Evolutionary conservation across 176 grass and related monocot species (phyloP).

Genomic region (Pontederia paniculata): DNA sequence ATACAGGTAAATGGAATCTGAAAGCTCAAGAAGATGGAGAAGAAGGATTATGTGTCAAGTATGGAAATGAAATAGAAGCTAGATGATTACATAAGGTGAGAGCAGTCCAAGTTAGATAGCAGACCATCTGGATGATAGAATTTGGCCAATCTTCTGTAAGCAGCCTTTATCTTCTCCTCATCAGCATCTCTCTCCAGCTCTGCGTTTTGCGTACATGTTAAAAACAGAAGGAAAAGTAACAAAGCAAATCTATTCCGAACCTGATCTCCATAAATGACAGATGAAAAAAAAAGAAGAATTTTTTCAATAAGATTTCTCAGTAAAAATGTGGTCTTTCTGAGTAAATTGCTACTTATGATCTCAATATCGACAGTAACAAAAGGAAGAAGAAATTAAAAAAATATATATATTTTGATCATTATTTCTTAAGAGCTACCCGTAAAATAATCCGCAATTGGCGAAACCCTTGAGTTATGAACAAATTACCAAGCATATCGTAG

Average conservation of each 20-base stretch:
- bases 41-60: neutral
- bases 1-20: neutral
- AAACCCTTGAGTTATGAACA: neutral
- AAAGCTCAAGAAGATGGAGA: neutral
- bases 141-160: constrained; percentile 82
- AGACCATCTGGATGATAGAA: constrained; percentile 92
- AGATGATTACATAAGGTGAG: neutral
- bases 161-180: constrained; percentile 68
- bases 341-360: too few species aligned
- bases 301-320: too few species aligned
- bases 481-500: constrained; percentile 77
- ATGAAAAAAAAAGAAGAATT: too few species aligned
- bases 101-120: constrained; percentile 10
- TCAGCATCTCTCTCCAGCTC: constrained; percentile 81
- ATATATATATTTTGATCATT: neutral
- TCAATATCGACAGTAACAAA: too few species aligned
- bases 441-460: neutral
- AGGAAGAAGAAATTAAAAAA: neutral
- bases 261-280: too few species aligned
- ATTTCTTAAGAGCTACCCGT: neutral
- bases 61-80: neutral
- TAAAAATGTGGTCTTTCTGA: too few species aligned
- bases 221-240: too few species aligned
- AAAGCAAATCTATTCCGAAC: too few species aligned
- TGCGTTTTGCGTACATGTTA: too few species aligned